Base-by-base conservation (phyloP, 2,329 filamentous ascomycete species). In the Fusarium xyrophilum region DNA sequence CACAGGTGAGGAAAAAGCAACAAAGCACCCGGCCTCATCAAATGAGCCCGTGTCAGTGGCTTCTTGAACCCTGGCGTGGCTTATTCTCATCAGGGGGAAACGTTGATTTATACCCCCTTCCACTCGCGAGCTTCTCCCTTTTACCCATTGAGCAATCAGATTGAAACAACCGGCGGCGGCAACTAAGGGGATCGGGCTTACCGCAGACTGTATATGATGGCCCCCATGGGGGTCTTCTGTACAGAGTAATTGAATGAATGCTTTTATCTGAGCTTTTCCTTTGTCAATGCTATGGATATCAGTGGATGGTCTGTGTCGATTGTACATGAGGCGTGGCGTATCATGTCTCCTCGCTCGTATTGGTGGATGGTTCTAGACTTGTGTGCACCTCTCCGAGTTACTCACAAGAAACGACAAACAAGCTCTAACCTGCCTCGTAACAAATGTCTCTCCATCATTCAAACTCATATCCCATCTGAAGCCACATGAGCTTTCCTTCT, bases 371-470 rank as follows among this genome's bases (percentile, higher is more conserved):
- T 44, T 46, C 47, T 50, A 28, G 9, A 28, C 30, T 63, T 28
- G 44, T n/a, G 39, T 52, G 43, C 43, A 57, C 59, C 43, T 28
- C 32, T 46, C 19, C 30, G 51, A 32, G 33, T 50, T 33, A 51
- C 30, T 15, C 56, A 60, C 32, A 68, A 56, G 32, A 50, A 28
- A 39, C 25, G 38, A 25, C 23, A 46, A 64, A 60, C 47, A 35
- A 61, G 54, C 55, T 68, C 67, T 69, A 70, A 61, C 59, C 64
- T 44, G 42, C 53, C 68, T 65, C 21, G 60, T 65, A 33, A 25
- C 55, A 54, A 60, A 65, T 70, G 68, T 70, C 68, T 70, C 64
- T 70, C 68, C 51, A 68, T 70, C 60, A 57, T 69, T 50, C 67
- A 65, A 63, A 38, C 17, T 66, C 68, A 68, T 68, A 55, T 59